Evolutionary conservation across 441 rosid genomes (phyloP).

Genomic region (Erodium moschatum): DNA sequence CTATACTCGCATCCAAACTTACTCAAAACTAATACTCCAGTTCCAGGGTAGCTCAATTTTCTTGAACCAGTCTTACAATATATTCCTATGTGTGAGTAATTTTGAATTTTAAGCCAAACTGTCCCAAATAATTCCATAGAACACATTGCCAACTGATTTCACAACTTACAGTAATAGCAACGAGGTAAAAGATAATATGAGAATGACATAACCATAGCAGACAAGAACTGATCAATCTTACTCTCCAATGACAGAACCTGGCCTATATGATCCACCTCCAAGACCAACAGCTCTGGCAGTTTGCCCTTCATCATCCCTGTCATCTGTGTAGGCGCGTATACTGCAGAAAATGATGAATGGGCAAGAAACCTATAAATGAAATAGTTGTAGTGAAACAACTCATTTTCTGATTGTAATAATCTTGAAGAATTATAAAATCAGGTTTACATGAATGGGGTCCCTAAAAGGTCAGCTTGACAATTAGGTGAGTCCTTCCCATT

Average conservation of each 20-base stretch:
- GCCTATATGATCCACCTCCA: constrained; percentile 57
- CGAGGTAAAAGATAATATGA: background rate
- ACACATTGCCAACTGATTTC: background rate
- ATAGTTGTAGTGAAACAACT: too few relatives aligned
- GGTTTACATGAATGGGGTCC: too few relatives aligned
- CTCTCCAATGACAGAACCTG: constrained; percentile 68
- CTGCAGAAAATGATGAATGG: constrained; percentile 44
- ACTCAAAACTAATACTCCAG: background rate
- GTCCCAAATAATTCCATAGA: background rate
- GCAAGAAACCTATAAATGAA: constrained; percentile 12
- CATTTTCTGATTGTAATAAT: too few relatives aligned
- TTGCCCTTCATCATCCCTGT: constrained; percentile 81
- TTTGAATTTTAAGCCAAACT: background rate
- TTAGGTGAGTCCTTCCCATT: background rate
- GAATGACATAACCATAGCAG: constrained; percentile 2
- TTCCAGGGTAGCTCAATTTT: background rate
- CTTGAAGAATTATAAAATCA: too few relatives aligned
- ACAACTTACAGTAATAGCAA: background rate
- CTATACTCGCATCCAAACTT: background rate
- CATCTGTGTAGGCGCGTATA: constrained; percentile 61
- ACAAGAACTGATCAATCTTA: constrained; percentile 28
- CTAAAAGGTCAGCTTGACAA: background rate
- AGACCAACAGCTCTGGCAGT: constrained; percentile 66
- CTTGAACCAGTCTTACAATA: background rate
- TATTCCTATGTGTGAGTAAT: background rate